Conservation (phyloP, 176 grass and related monocot genomes). For the Zoysia pacifica region DNA sequence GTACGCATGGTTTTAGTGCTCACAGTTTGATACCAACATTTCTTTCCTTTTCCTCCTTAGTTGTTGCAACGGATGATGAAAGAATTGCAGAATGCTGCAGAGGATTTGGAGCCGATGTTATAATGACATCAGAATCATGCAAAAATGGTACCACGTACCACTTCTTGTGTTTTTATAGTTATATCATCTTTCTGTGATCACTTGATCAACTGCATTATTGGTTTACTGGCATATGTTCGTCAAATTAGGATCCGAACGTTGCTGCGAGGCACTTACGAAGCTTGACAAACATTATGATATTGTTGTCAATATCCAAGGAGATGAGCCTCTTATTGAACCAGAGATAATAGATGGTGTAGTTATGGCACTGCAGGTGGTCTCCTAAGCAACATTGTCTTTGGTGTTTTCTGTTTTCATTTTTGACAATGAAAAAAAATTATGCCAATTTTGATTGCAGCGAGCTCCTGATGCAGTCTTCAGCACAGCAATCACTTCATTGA, state of each 20-base stretch:
- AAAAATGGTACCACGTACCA: slow-evolving; percentile 64
- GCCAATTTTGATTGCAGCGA: slow-evolving; percentile 46
- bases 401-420: slow-evolving; percentile 14
- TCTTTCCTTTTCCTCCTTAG: slow-evolving; percentile 17
- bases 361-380: slow-evolving; percentile 82
- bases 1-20: background rate
- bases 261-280: slow-evolving; percentile 81
- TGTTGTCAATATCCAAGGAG: slow-evolving; percentile 98
- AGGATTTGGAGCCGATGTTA: slow-evolving; percentile 96
- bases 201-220: background rate
- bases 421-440: background rate
- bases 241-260: slow-evolving; percentile 84
- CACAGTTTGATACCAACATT: slow-evolving; percentile 2
- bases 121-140: slow-evolving; percentile 95
- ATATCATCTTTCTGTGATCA: slow-evolving; percentile 6
- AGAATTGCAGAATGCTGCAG: slow-evolving; percentile 93
- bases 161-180: slow-evolving; percentile 12
- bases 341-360: slow-evolving; percentile 99
- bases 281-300: slow-evolving; percentile 82
- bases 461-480: slow-evolving; percentile 98
- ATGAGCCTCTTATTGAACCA: slow-evolving; percentile 92
- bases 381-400: slow-evolving; percentile 36
- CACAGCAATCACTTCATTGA: slow-evolving; percentile 83
- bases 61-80: slow-evolving; percentile 92
- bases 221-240: slow-evolving; percentile 5